These are phyloP conservation scores for Millerago galiae DNA, from an alignment of 805 yeast species.

Conservation along the genomic window DNA sequence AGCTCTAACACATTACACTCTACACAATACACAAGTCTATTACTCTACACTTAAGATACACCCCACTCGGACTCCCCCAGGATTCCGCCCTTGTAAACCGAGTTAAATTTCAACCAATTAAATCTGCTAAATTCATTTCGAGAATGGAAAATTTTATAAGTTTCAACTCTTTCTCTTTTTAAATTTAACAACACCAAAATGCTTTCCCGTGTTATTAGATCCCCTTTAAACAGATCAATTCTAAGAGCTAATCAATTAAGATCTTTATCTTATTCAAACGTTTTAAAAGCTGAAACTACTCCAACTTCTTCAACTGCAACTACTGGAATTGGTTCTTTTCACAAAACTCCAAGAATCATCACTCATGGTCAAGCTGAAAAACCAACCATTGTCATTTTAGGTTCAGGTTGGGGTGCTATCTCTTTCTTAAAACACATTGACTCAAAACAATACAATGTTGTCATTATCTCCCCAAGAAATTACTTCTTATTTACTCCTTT, in stretches of 20 bases:
- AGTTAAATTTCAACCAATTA: no score
- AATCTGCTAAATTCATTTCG: no score
- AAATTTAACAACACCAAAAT: neutral
- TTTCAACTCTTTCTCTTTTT: no score
- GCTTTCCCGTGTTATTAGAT: no score
- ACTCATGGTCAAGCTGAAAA: slow-evolving; percentile 21
- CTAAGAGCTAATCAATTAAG: slow-evolving; percentile 3
- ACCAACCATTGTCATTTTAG: slow-evolving; percentile 56
- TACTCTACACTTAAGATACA: no score
- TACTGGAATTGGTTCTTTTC: slow-evolving; percentile 32
- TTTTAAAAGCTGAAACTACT: slow-evolving; percentile 7
- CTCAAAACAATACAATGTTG: slow-evolving; percentile 80
- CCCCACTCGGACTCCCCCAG: no score
- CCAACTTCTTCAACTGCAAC: slow-evolving; percentile 20
- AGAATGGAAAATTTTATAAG: no score
- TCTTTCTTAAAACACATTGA: slow-evolving; percentile 80
- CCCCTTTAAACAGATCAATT: neutral
- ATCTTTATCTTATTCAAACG: slow-evolving; percentile 3
- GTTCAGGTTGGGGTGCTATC: slow-evolving; percentile 95
- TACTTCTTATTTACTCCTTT: slow-evolving; percentile 95
- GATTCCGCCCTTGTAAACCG: no score
- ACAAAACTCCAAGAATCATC: slow-evolving; percentile 33
- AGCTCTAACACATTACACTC: no score
- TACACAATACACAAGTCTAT: no score
- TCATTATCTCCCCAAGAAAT: slow-evolving; percentile 89